Evolutionary conservation across 208 protist species (phyloP).

Genomic region (Leishmania mexicana): DNA sequence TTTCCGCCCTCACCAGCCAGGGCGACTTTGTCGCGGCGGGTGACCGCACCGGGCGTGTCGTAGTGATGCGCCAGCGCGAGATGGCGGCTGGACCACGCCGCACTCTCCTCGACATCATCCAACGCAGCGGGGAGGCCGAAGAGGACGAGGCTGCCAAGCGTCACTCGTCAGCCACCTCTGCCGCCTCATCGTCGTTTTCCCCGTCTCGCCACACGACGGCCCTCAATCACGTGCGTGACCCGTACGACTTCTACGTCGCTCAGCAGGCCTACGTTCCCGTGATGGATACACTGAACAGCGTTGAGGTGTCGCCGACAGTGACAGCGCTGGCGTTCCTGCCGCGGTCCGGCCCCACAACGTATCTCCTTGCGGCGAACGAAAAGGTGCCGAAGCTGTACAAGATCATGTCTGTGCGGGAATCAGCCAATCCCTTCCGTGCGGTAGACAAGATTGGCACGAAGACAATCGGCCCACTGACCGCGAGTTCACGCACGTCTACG

Average conservation of each 20-base stretch:
- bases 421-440: slow-evolving; percentile 59
- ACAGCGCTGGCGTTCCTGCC: slow-evolving; percentile 80
- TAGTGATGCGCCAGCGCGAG: slow-evolving; percentile 63
- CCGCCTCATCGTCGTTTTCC: neutral
- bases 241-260: slow-evolving; percentile 66
- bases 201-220: slow-evolving; percentile 7
- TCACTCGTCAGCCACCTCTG: neutral
- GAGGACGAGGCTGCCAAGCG: neutral
- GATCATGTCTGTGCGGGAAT: slow-evolving; percentile 65
- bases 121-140: slow-evolving; percentile 22
- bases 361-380: slow-evolving; percentile 84
- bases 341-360: slow-evolving; percentile 53
- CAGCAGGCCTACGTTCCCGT: slow-evolving; percentile 82
- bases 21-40: slow-evolving; percentile 80
- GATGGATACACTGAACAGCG: slow-evolving; percentile 88
- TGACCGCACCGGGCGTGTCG: slow-evolving; percentile 72
- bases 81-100: slow-evolving; percentile 32
- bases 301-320: slow-evolving; percentile 77
- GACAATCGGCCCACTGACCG: slow-evolving; percentile 51
- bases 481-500: slow-evolving; percentile 39
- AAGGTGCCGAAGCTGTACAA: slow-evolving; percentile 90
- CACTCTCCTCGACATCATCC: slow-evolving; percentile 27
- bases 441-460: slow-evolving; percentile 70
- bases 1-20: slow-evolving; percentile 69
- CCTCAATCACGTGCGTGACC: slow-evolving; percentile 35